These are phyloP conservation scores for Saccharomycopsis vini DNA, from an alignment of 805 yeast genomes.

Conservation along the genomic window DNA sequence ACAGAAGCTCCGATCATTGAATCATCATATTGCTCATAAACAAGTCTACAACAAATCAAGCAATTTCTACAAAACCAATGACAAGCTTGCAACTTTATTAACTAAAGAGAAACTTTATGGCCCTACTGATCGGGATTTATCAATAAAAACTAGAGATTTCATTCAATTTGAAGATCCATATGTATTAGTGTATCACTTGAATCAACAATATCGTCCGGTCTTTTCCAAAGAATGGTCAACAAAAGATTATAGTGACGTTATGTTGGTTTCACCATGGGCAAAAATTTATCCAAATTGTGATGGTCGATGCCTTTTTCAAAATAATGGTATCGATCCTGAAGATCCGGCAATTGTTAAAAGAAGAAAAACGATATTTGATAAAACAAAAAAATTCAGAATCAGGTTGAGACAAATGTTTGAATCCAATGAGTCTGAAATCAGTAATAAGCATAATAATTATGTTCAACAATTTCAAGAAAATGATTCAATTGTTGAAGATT, in stretches of 20 bases:
- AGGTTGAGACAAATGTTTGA: constrained; percentile 21
- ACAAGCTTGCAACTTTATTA: constrained; percentile 51
- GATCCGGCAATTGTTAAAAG: constrained; percentile 33
- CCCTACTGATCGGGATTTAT: constrained; percentile 81
- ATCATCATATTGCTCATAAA: neutral
- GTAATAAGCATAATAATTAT: neutral
- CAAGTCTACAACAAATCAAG: neutral
- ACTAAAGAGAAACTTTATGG: constrained; percentile 82
- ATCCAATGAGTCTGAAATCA: neutral
- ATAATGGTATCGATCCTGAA: constrained; percentile 37
- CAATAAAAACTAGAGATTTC: constrained; percentile 75
- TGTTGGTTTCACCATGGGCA: constrained; percentile 38
- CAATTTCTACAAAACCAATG: constrained; percentile 15
- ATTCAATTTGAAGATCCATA: constrained; percentile 71
- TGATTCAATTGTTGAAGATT: neutral
- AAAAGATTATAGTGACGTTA: constrained; percentile 14
- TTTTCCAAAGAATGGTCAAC: constrained; percentile 74
- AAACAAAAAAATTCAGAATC: constrained; percentile 33
- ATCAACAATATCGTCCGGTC: constrained; percentile 71
- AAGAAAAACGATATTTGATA: constrained; percentile 22
- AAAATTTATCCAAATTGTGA: constrained; percentile 49
- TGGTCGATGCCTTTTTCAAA: constrained; percentile 80
- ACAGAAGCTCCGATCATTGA: neutral
- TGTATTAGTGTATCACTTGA: constrained; percentile 70
- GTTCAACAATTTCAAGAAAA: neutral